Percentiles rank a stretch among this genome's conserved stretches.
These are phyloP conservation scores for Fusarium sp. DNA, from an alignment of 2,329 filamentous ascomycete genomes.

Conservation along the genomic window DNA sequence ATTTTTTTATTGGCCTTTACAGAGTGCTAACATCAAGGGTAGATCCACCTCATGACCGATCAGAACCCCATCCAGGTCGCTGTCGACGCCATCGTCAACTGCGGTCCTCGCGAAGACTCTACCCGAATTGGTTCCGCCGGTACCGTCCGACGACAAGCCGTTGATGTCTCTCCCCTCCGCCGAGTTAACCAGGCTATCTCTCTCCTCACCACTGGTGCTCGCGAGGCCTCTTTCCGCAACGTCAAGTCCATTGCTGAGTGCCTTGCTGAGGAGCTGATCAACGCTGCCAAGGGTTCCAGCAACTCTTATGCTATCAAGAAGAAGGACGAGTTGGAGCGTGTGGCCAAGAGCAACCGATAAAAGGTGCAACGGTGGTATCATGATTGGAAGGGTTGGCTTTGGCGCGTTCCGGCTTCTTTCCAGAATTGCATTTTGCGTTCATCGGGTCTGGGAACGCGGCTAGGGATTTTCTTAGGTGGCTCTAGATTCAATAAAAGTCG, in stretches of 20 bases:
- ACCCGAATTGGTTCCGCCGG: slow-evolving; percentile 99
- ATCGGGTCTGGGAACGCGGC: slow-evolving; percentile 57
- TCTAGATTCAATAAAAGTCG: slow-evolving; percentile 58
- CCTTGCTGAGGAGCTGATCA: slow-evolving; percentile 99
- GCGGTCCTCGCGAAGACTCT: slow-evolving; percentile 99
- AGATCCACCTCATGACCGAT: slow-evolving; percentile 99
- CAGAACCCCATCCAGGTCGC: slow-evolving; percentile 99
- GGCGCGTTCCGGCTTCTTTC: slow-evolving; percentile 59
- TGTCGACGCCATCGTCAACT: slow-evolving; percentile 99
- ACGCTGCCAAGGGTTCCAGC: slow-evolving; percentile 99
- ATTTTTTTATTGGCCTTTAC: background rate
- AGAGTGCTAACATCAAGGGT: slow-evolving; percentile 47
- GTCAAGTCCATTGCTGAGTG: slow-evolving; percentile 99
- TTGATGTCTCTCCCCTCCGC: slow-evolving; percentile 99
- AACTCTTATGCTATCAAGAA: slow-evolving; percentile 99
- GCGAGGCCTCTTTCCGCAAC: slow-evolving; percentile 99
- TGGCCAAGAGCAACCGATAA: slow-evolving; percentile 99
- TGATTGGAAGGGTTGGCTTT: slow-evolving; percentile 54
- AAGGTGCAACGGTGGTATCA: slow-evolving; percentile 55
- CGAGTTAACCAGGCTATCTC: slow-evolving; percentile 99
- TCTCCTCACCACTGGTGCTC: slow-evolving; percentile 98
- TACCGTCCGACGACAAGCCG: slow-evolving; percentile 99
- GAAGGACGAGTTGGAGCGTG: slow-evolving; percentile 99
- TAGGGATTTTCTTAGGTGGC: slow-evolving; percentile 56
- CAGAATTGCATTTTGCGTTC: slow-evolving; percentile 61